These are phyloP conservation scores for Gorgonomyces haynaldii DNA, from an alignment of 192 early-diverging fungal species.

Conservation along the genomic window DNA sequence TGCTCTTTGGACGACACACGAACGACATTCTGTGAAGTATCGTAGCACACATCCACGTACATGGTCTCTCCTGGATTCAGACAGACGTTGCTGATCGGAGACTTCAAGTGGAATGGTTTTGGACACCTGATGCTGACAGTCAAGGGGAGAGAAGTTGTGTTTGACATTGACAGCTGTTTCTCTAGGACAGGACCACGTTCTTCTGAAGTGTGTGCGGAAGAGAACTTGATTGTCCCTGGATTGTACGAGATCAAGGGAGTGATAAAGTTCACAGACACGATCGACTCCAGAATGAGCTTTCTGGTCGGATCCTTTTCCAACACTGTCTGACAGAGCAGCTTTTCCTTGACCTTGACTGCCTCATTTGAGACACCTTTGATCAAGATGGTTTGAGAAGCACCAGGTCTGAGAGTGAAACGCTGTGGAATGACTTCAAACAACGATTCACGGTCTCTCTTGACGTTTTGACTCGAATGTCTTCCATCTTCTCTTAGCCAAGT, in stretches of 20 bases:
- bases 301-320: conserved; percentile 45
- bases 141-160: conserved; percentile 36
- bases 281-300: conserved; percentile 19
- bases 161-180: conserved; percentile 26
- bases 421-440: conserved; percentile 39
- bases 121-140: conserved; percentile 33
- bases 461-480: conserved; percentile 12
- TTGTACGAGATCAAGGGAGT: conserved; percentile 34
- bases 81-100: conserved; percentile 6
- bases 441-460: conserved; percentile 13
- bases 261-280: conserved; percentile 43
- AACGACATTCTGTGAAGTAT: conserved; percentile 32
- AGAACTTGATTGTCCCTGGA: conserved; percentile 32
- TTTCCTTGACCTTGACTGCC: conserved; percentile 25
- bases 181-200: conserved; percentile 24
- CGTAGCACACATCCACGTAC: conserved; percentile 20
- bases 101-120: conserved; percentile 22
- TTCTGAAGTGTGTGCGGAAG: conserved; percentile 30
- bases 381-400: conserved; percentile 25
- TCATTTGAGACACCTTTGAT: conserved; percentile 33
- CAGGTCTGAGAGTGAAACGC: conserved; percentile 38
- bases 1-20: conserved; percentile 34
- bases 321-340: conserved; percentile 31
- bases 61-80: conserved; percentile 24
- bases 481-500: conserved; percentile 32